A percentile compares a stretch with the other conserved stretches of the same genome.
phyloP scores from a whole-genome alignment of 2,329 filamentous ascomycete genomes.

The Akanthomyces muscarius region DNA sequence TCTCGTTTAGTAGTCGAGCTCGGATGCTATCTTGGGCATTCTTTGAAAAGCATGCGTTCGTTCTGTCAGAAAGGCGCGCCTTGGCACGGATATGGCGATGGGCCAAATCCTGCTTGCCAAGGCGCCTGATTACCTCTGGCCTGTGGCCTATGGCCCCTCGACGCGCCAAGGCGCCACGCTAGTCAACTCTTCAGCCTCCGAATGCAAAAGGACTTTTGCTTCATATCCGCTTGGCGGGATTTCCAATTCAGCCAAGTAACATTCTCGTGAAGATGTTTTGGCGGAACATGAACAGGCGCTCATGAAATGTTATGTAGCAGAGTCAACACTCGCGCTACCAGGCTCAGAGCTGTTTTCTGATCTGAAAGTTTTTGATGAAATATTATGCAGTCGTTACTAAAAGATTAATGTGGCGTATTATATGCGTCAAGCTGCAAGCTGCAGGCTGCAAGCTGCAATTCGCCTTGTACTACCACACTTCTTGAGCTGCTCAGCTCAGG shows the following conservation, averaged over 20 bases:
- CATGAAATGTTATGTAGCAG: not conserved
- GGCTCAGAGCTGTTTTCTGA: not conserved
- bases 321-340: not conserved
- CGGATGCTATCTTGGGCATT: not conserved
- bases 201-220: not conserved
- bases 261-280: not conserved
- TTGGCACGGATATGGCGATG: slow-evolving; percentile 9
- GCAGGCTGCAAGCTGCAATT: not conserved
- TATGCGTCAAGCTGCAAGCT: not conserved
- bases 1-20: not conserved
- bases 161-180: not conserved
- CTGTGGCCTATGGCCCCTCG: not conserved
- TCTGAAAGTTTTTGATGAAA: too few species aligned
- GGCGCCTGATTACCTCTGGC: not conserved
- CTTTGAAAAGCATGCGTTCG: not conserved
- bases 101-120: not conserved
- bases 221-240: not conserved
- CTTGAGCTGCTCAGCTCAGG: not conserved
- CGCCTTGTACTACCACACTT: not conserved
- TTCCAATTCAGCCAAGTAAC: too few species aligned
- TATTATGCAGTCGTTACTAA: not conserved
- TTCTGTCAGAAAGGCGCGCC: not conserved
- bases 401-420: not conserved
- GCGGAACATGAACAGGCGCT: not conserved
- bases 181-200: not conserved